Evolutionary conservation across 768 basidiomycete genomes (phyloP).

Genomic region (Pholiota conissans): DNA sequence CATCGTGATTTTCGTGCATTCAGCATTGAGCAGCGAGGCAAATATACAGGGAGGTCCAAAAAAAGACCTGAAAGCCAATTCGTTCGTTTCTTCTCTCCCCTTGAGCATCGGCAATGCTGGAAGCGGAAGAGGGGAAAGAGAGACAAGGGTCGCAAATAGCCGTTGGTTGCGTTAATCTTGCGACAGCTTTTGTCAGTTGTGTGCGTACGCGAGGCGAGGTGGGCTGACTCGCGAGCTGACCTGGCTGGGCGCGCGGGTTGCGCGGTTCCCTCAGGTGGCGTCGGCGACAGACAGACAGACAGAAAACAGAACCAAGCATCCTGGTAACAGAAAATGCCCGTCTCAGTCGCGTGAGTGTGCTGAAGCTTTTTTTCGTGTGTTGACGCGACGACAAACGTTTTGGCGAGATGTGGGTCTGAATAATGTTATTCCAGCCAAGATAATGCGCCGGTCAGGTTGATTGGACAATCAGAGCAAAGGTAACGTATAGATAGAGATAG

Average conservation of each 20-base stretch:
- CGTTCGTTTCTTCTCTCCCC: no score
- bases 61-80: no score
- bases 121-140: background rate
- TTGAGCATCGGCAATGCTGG: conserved; percentile 1
- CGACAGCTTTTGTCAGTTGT: background rate
- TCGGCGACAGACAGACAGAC: background rate
- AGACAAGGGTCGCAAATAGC: conserved; percentile 6
- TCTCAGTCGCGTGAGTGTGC: background rate
- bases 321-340: background rate
- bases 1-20: background rate
- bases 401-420: background rate
- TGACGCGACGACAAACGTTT: background rate
- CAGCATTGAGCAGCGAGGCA: background rate
- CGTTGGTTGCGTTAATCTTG: background rate
- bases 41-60: background rate
- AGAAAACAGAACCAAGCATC: background rate
- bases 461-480: no score
- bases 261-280: no score
- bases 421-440: background rate
- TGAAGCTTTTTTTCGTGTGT: background rate
- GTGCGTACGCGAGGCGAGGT: background rate
- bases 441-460: background rate
- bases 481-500: background rate
- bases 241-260: background rate
- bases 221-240: background rate